phyloP scores from a whole-genome alignment of 164 flowering plant genomes.

The Vitis amurensis region DNA sequence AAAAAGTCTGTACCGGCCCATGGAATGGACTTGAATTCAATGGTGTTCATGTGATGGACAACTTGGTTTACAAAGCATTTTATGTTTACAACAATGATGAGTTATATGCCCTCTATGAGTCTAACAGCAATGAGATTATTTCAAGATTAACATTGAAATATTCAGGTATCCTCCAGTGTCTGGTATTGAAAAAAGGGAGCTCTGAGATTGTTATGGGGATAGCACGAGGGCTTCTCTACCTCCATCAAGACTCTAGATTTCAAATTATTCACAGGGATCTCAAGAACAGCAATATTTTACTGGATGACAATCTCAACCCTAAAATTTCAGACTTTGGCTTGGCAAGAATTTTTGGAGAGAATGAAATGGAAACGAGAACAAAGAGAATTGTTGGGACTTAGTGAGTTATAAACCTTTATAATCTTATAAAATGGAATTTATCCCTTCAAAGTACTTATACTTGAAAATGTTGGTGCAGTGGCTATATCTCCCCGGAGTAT shows the following conservation, averaged over 20 bases:
- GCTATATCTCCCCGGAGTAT: no score
- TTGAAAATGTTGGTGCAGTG: no score
- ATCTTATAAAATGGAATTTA: no score
- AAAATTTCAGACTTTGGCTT: conserved; percentile 5
- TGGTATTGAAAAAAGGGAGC: not conserved
- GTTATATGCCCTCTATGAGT: no score
- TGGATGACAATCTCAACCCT: not conserved
- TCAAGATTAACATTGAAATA: not conserved
- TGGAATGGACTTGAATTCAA: no score
- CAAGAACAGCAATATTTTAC: not conserved
- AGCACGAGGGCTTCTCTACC: conserved; percentile 3
- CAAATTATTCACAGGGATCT: not conserved
- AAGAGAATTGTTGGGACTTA: not conserved
- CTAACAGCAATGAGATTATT: no score
- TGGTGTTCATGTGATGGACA: no score
- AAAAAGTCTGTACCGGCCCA: no score
- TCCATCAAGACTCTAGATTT: conserved; percentile 1
- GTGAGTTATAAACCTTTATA: not conserved
- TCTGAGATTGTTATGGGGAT: not conserved
- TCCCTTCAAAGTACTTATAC: no score
- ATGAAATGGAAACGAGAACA: not conserved
- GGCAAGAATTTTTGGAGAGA: not conserved
- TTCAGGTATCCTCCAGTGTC: not conserved
- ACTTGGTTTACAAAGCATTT: no score
- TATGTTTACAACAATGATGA: no score